phyloP scores from a whole-genome alignment of 768 basidiomycete genomes.

The Brasilioporus rufonigricans region DNA sequence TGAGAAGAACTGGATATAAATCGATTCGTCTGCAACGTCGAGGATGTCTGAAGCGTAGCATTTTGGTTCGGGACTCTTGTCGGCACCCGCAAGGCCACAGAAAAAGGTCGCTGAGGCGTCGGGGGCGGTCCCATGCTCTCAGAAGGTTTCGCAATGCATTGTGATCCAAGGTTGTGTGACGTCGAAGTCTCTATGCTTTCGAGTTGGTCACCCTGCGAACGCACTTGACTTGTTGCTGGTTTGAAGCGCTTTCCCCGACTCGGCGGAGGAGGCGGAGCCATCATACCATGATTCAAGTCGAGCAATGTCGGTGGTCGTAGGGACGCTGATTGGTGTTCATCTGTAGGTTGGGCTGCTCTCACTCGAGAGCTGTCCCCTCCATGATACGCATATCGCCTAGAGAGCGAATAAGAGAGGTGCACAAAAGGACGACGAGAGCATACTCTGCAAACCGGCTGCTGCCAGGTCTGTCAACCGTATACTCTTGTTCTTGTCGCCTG shows the following conservation, averaged over 20 bases:
- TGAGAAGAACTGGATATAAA: slow-evolving; percentile 30
- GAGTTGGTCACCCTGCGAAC: slow-evolving; percentile 6
- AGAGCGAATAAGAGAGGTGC: slow-evolving; percentile 4
- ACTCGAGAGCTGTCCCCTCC: slow-evolving; percentile 45
- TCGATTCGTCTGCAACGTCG: slow-evolving; percentile 28
- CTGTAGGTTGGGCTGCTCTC: slow-evolving; percentile 38
- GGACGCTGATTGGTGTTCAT: slow-evolving; percentile 41
- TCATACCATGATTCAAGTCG: slow-evolving; percentile 29
- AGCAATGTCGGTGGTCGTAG: slow-evolving; percentile 36
- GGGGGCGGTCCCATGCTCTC: slow-evolving; percentile 52
- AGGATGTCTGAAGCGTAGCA: slow-evolving; percentile 5
- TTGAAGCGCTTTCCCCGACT: slow-evolving; percentile 23
- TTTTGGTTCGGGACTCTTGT: slow-evolving; percentile 22
- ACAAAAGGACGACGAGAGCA: slow-evolving; percentile 14
- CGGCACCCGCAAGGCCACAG: slow-evolving; percentile 24
- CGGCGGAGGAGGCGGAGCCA: slow-evolving; percentile 32
- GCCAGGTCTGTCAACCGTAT: slow-evolving; percentile 39
- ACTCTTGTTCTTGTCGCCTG: slow-evolving; percentile 27
- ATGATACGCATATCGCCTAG: slow-evolving; percentile 68
- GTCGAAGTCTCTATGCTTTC: slow-evolving; percentile 11
- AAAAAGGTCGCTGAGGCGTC: slow-evolving; percentile 41
- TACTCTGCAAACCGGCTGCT: slow-evolving; percentile 54
- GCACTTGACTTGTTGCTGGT: slow-evolving; percentile 18
- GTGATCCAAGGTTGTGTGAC: slow-evolving; percentile 11
- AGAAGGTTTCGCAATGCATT: slow-evolving; percentile 23